A percentile compares a stretch with the other conserved stretches of the same genome.
Conservation (phyloP, 2,329 filamentous ascomycete genomes). For the Colletotrichum phormii region DNA sequence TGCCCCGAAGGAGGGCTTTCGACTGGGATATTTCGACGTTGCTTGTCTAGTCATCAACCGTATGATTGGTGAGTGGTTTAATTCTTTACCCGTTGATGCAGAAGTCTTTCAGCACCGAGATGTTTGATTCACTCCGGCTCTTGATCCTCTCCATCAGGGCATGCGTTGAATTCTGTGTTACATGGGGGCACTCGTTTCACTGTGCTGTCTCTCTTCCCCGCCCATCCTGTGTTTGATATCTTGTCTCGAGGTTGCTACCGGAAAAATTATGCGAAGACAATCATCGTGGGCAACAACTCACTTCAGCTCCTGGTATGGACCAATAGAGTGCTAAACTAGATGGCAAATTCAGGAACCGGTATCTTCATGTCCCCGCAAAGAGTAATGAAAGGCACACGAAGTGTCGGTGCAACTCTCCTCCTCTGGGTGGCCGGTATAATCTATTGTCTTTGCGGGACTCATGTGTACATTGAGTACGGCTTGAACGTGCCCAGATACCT, state of each 20-base stretch:
- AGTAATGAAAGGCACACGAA: conserved; percentile 48
- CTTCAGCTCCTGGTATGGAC: not conserved
- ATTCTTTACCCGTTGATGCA: not conserved
- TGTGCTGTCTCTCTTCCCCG: not conserved
- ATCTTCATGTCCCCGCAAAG: conserved; percentile 50
- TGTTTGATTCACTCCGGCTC: not conserved
- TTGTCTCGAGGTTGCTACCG: not conserved
- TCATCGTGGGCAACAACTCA: too few relatives aligned
- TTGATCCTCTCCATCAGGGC: not conserved
- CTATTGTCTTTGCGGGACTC: conserved; percentile 50
- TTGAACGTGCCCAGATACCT: conserved; percentile 57
- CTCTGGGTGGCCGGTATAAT: conserved; percentile 54
- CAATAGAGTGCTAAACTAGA: not conserved
- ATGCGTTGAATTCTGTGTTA: not conserved
- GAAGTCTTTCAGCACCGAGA: not conserved
- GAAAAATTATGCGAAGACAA: not conserved
- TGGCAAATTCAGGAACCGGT: conserved; percentile 45
- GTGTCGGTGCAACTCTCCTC: conserved; percentile 49
- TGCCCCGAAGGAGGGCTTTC: conserved; percentile 49
- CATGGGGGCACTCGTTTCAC: not conserved
- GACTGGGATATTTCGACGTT: conserved; percentile 50
- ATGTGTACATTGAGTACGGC: conserved; percentile 58
- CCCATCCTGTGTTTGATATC: too few relatives aligned
- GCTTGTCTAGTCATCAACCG: conserved; percentile 50
- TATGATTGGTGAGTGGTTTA: conserved; percentile 48